These are phyloP conservation scores for Didymella sp. DNA, from an alignment of 2,329 filamentous ascomycete species.

Conservation along the genomic window DNA sequence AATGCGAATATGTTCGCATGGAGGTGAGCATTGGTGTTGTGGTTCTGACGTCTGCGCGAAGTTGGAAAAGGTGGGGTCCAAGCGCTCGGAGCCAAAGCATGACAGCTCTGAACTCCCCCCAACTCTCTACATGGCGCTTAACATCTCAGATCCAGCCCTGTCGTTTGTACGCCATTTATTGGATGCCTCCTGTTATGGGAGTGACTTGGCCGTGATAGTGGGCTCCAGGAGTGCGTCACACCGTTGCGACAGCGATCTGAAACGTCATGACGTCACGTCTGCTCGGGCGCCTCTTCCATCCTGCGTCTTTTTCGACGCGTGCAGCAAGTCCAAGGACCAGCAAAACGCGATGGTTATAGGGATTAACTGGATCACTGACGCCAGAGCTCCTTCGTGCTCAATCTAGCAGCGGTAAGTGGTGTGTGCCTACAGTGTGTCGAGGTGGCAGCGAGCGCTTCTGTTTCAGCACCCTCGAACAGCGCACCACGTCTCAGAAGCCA, in stretches of 20 bases:
- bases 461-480: conserved; percentile 12
- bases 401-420: background rate
- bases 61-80: conserved; percentile 11
- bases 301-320: background rate
- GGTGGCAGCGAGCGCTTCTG: conserved; percentile 2
- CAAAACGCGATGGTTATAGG: background rate
- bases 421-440: background rate
- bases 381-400: background rate
- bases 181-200: background rate
- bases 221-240: conserved; percentile 1
- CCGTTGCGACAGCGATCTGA: conserved; percentile 6
- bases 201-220: background rate
- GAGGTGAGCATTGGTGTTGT: background rate
- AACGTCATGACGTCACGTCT: conserved; percentile 16
- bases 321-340: background rate
- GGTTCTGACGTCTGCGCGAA: background rate
- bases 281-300: background rate
- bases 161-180: background rate
- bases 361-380: background rate
- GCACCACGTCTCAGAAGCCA: conserved; percentile 13
- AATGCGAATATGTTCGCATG: background rate
- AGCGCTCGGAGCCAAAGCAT: background rate
- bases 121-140: background rate
- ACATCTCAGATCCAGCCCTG: background rate
- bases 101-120: background rate